Conservation (phyloP, 139 green algal genomes). For the Gonium pectorale region DNA sequence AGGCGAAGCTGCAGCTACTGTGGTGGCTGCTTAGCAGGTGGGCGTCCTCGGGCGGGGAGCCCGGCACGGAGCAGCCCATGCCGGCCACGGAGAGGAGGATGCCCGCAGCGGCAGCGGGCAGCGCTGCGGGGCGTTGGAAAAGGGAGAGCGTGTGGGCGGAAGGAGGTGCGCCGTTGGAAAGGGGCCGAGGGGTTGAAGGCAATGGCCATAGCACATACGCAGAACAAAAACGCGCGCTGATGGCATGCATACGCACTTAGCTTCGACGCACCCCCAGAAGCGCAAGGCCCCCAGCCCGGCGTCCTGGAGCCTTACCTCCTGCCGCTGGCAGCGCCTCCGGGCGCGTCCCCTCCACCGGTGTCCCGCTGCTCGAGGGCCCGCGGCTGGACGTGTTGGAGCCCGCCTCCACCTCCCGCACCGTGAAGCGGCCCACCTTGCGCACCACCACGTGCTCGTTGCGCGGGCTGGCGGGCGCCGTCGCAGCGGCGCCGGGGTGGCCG, state of each 20-base stretch:
- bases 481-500: no score
- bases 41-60: conserved; percentile 15
- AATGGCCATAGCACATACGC: no score
- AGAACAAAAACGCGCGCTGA: no score
- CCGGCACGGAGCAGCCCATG: not conserved
- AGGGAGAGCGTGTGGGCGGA: no score
- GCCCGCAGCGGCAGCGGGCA: not conserved
- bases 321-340: no score
- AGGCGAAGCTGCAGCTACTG: conserved; percentile 48
- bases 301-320: no score
- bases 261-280: no score
- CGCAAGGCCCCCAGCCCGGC: no score
- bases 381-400: conserved; percentile 22
- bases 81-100: not conserved
- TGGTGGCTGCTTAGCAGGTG: conserved; percentile 21
- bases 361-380: conserved; percentile 6
- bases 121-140: no score
- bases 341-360: not conserved
- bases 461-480: not conserved
- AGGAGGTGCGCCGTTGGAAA: no score
- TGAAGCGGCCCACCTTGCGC: conserved; percentile 25
- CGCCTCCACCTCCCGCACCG: conserved; percentile 27
- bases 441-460: not conserved
- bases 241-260: no score
- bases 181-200: no score